A percentile compares a stretch with the other conserved stretches of the same genome.
Evolutionary conservation across 1,139 yeast genomes (phyloP).

Genomic region (Blastobotrys apis): DNA sequence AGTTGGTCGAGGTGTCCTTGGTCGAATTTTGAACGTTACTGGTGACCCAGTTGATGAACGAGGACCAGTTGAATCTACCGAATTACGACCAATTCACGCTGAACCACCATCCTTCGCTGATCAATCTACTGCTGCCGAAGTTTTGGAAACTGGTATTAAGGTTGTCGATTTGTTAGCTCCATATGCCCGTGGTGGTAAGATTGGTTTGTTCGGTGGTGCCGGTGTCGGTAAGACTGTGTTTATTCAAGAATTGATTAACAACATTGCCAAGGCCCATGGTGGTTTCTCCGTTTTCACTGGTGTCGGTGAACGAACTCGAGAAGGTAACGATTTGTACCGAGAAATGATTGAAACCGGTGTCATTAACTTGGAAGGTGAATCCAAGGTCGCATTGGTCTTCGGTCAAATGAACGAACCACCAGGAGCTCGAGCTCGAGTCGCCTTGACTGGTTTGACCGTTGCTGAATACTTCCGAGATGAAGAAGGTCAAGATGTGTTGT

Average conservation of each 20-base stretch:
- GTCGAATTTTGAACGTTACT: conserved; percentile 96
- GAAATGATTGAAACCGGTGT: conserved; percentile 99
- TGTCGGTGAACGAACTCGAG: conserved; percentile 99
- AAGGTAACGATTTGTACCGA: conserved; percentile 99
- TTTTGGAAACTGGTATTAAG: conserved; percentile 98
- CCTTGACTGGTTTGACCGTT: conserved; percentile 98
- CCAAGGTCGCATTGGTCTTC: conserved; percentile 98
- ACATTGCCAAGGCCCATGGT: conserved; percentile 99
- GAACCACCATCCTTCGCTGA: conserved; percentile 95
- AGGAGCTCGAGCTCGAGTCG: conserved; percentile 99
- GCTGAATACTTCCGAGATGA: conserved; percentile 99
- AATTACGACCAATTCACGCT: conserved; percentile 96
- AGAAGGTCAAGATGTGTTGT: conserved; percentile 99
- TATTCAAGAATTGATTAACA: conserved; percentile 99
- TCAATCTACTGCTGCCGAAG: conserved; percentile 94
- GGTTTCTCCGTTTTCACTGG: conserved; percentile 99
- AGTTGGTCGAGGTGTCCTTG: conserved; percentile 98
- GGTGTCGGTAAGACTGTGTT: conserved; percentile 99
- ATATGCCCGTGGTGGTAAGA: conserved; percentile 99
- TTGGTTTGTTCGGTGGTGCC: conserved; percentile 99
- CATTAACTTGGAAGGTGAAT: conserved; percentile 98
- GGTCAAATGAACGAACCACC: conserved; percentile 99
- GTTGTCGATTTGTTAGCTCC: conserved; percentile 99
- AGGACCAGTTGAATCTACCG: conserved; percentile 86
- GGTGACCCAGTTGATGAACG: conserved; percentile 99